Evolutionary conservation across 2,329 filamentous ascomycete genomes (phyloP), one percentile per base, ranked within the genome.

Genomic region (Penicillium sclerotigenum): DNA sequence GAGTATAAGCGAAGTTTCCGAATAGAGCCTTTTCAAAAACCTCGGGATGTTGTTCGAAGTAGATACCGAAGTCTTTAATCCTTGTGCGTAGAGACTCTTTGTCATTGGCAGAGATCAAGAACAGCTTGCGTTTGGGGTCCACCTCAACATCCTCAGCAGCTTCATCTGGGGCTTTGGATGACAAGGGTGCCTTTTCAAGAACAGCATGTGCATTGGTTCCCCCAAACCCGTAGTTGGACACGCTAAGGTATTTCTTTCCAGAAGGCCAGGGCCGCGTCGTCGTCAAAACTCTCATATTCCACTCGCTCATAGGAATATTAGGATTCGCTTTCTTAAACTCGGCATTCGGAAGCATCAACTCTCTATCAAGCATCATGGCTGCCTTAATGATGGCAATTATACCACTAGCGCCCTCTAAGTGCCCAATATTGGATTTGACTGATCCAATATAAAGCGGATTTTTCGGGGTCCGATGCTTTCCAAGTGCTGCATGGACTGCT

Each of bases 341-440:
- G 13, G 63, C 58, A 22, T 68, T 68, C 13, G 62, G 63, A 26
- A 69, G 60, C n/a, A 70, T 53, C 2, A 65, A 50, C 0, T 58
- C 59, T n/a, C 63, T 63, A 22, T 69, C 61, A 18, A 71, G 57
- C 31, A 67, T 61, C 59, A 70, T 58, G 10, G 63, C 60, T 3
- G 63, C 58, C 56, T 73, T 73, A 10, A 73, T 70, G 14, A 73
- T 50, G 13, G 68, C 61, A n/a, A 62, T 68, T 34, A 65, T 65
- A 22, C 57, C 71, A 60, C 50, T 72, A 1, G 61, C 58, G 22
- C 63, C 63, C 45, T 65, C 63, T 24, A 61, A 37, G 49, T 73
- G 70, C 2, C 71, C 71, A 26, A 87, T 38, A 43, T 69, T 66
- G 7, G 65, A 58, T 55, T 70, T 68, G 14, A 64, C 61, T 0